Evolutionary conservation across 768 basidiomycete species (phyloP).

Genomic region (Daedaleopsis nitida): DNA sequence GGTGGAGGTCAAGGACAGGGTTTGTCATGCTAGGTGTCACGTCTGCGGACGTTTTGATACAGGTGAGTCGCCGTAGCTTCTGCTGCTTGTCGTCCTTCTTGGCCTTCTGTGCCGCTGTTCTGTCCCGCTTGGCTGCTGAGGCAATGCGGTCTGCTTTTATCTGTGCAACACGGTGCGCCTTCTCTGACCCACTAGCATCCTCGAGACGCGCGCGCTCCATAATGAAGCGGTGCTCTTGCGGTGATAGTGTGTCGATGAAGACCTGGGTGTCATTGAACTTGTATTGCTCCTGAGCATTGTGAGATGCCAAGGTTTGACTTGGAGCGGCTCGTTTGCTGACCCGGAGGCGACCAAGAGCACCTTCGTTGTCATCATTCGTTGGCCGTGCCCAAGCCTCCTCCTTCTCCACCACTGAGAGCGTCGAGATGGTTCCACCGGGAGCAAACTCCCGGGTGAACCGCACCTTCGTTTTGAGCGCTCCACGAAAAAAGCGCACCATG

Average conservation of each 20-base stretch:
- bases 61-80: too few species aligned
- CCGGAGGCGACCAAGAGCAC: neutral
- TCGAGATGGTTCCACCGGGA: neutral
- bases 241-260: too few species aligned
- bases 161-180: neutral
- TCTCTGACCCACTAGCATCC: neutral
- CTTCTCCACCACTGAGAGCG: neutral
- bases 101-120: too few species aligned
- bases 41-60: too few species aligned
- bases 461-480: neutral
- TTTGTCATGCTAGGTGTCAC: too few species aligned
- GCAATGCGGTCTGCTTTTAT: neutral
- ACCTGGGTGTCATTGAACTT: neutral
- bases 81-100: too few species aligned
- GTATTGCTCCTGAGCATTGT: neutral
- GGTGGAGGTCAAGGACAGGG: too few species aligned
- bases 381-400: neutral
- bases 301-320: neutral
- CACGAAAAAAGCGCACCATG: slow-evolving; percentile 12
- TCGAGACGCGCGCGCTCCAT: too few species aligned
- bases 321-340: neutral
- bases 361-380: neutral
- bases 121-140: neutral
- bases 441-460: neutral
- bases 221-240: too few species aligned